These are phyloP conservation scores for Apiospora marii DNA, from an alignment of 2,329 filamentous ascomycete genomes.

Conservation along the genomic window DNA sequence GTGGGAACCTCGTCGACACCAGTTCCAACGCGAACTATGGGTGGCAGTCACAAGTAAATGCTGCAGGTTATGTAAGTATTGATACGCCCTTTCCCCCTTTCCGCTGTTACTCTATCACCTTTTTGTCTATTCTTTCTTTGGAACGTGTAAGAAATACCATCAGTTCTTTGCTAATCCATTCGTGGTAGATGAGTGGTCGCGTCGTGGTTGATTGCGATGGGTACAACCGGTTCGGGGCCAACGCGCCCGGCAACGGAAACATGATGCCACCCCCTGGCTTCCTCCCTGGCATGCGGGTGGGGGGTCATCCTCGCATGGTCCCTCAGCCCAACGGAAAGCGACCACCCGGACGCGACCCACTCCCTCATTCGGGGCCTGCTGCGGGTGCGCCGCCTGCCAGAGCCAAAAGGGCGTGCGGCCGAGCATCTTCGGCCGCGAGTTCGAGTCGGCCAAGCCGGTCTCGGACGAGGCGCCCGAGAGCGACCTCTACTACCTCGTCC, in stretches of 20 bases:
- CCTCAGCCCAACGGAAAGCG: neutral
- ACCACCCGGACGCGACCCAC: conserved; percentile 42
- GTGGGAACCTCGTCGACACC: conserved; percentile 49
- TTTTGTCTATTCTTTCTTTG: neutral
- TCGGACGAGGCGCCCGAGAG: conserved; percentile 46
- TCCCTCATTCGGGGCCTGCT: conserved; percentile 51
- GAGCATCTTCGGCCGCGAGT: conserved; percentile 46
- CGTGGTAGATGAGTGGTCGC: conserved; percentile 46
- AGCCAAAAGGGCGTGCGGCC: conserved; percentile 33
- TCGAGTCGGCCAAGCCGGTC: conserved; percentile 50
- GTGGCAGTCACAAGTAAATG: conserved; percentile 34
- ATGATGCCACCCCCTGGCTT: conserved; percentile 25
- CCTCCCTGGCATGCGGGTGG: conserved; percentile 1
- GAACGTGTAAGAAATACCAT: neutral
- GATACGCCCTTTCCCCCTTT: too few relatives aligned
- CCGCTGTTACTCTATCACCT: neutral
- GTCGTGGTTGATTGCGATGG: conserved; percentile 54
- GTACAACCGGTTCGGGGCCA: conserved; percentile 45
- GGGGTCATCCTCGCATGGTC: neutral
- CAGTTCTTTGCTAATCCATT: neutral
- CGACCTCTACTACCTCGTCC: conserved; percentile 53
- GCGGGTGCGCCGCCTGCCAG: conserved; percentile 49
- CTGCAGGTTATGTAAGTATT: conserved; percentile 34
- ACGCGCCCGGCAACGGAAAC: conserved; percentile 36
- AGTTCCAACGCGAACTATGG: conserved; percentile 32